Conservation (phyloP, 2,329 filamentous ascomycete species). For the Dothideomycetidae sp. region DNA sequence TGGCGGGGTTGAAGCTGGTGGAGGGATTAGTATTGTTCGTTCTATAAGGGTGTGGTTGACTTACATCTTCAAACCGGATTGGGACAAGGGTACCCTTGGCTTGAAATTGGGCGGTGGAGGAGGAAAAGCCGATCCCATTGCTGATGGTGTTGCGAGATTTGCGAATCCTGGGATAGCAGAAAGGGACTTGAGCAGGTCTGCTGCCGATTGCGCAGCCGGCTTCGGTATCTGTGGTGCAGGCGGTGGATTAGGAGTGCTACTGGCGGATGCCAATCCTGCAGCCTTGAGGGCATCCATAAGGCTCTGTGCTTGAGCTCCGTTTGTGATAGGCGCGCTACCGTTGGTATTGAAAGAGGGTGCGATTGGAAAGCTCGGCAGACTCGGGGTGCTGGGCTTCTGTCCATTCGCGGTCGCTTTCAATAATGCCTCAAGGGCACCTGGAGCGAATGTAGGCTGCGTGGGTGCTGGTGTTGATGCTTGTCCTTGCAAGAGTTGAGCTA, state of each 20-base stretch:
- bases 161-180: slow-evolving; percentile 14
- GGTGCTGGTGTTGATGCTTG: slow-evolving; percentile 14
- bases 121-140: slow-evolving; percentile 1
- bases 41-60: background rate
- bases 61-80: slow-evolving; percentile 19
- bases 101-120: slow-evolving; percentile 5
- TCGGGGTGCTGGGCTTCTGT: slow-evolving; percentile 24
- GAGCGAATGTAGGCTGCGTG: slow-evolving; percentile 17
- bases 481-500: slow-evolving; percentile 11
- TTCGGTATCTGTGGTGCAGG: slow-evolving; percentile 1
- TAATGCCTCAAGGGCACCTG: slow-evolving; percentile 20
- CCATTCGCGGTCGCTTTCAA: slow-evolving; percentile 22
- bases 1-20: slow-evolving; percentile 54
- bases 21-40: slow-evolving; percentile 14
- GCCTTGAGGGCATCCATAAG: slow-evolving; percentile 12
- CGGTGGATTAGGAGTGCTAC: slow-evolving; percentile 5
- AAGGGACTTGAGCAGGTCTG: slow-evolving; percentile 14
- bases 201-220: slow-evolving; percentile 9
- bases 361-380: slow-evolving; percentile 19
- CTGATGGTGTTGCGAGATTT: slow-evolving; percentile 6
- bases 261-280: slow-evolving; percentile 13
- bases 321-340: slow-evolving; percentile 9
- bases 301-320: slow-evolving; percentile 11
- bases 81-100: slow-evolving; percentile 16
- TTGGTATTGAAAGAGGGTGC: slow-evolving; percentile 8